Percentiles rank a stretch among this genome's conserved stretches.
phyloP scores from a whole-genome alignment of 768 basidiomycete species.

The Pulveroboletus sp. region DNA sequence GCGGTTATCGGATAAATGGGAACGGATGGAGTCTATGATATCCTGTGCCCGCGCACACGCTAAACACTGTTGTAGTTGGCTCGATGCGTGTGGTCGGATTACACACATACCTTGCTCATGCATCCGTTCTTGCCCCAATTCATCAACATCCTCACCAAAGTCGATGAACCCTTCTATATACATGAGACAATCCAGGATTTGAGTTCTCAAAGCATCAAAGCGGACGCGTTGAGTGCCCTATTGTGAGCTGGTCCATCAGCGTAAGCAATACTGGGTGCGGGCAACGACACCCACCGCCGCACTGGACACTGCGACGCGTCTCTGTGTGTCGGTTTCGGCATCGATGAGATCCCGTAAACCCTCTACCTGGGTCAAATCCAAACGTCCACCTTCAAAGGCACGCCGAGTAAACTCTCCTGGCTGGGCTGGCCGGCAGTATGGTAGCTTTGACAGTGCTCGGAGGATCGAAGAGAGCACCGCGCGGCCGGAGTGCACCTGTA shows the following conservation, averaged over 20 bases:
- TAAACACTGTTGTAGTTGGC: conserved; percentile 21
- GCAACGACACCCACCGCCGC: conserved; percentile 51
- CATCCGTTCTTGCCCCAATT: conserved; percentile 73
- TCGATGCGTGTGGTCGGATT: background rate
- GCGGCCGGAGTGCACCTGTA: conserved; percentile 84
- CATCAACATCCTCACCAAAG: conserved; percentile 83
- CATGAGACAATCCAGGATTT: conserved; percentile 70
- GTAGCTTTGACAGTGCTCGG: conserved; percentile 52
- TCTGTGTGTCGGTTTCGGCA: conserved; percentile 81
- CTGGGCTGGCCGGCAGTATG: conserved; percentile 70
- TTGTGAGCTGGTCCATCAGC: background rate
- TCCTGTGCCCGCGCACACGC: conserved; percentile 48
- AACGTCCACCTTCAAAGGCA: conserved; percentile 72
- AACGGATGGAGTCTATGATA: conserved; percentile 48
- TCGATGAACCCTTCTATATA: conserved; percentile 87
- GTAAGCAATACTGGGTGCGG: background rate
- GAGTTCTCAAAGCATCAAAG: conserved; percentile 59
- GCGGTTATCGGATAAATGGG: conserved; percentile 62
- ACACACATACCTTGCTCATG: conserved; percentile 55
- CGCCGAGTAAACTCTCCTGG: conserved; percentile 87
- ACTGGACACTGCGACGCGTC: conserved; percentile 63
- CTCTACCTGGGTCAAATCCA: conserved; percentile 88
- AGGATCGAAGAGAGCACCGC: conserved; percentile 74
- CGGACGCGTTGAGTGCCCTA: conserved; percentile 61
- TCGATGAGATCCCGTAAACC: conserved; percentile 84